Conservation (phyloP, 768 basidiomycete genomes). For the Tylopilus sp. region DNA sequence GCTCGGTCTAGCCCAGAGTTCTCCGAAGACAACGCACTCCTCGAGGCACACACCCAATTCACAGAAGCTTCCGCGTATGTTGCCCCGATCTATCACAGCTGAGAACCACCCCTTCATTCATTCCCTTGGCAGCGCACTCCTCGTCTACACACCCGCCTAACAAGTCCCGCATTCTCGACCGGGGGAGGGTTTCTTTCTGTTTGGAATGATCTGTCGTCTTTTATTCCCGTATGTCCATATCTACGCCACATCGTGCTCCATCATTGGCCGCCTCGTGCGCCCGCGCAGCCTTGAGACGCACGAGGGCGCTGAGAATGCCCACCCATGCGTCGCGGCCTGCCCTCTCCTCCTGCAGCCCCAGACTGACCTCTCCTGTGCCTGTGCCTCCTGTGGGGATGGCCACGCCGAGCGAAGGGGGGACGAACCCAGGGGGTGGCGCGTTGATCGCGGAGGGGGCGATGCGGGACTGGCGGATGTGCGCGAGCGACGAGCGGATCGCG, state of each 20-base stretch:
- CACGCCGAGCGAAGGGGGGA: slow-evolving; percentile 77
- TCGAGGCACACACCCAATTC: slow-evolving; percentile 57
- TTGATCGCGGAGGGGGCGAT: slow-evolving; percentile 88
- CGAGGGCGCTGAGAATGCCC: slow-evolving; percentile 65
- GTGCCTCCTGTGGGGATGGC: slow-evolving; percentile 50
- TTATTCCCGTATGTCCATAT: slow-evolving; percentile 20
- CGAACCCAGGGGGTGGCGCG: slow-evolving; percentile 66
- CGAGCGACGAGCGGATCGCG: slow-evolving; percentile 72
- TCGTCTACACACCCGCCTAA: slow-evolving; percentile 15
- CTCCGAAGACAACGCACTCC: slow-evolving; percentile 37
- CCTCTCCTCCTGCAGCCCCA: slow-evolving; percentile 75
- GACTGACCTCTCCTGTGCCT: slow-evolving; percentile 35
- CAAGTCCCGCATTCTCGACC: slow-evolving; percentile 21
- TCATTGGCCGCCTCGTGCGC: slow-evolving; percentile 20
- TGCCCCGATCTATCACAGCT: slow-evolving; percentile 2
- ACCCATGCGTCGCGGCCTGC: slow-evolving; percentile 77
- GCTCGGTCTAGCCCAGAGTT: slow-evolving; percentile 28
- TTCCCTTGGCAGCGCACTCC: slow-evolving; percentile 15
- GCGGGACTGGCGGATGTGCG: slow-evolving; percentile 76
- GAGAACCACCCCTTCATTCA: slow-evolving; percentile 13
- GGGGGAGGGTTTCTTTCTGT: background rate
- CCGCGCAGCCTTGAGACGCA: slow-evolving; percentile 51
- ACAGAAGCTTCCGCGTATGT: slow-evolving; percentile 48
- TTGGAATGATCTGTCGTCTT: too few relatives aligned
- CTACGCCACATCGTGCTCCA: slow-evolving; percentile 15